phyloP scores from a whole-genome alignment of 169 alveolate genomes.

The Eimeria maxima region DNA sequence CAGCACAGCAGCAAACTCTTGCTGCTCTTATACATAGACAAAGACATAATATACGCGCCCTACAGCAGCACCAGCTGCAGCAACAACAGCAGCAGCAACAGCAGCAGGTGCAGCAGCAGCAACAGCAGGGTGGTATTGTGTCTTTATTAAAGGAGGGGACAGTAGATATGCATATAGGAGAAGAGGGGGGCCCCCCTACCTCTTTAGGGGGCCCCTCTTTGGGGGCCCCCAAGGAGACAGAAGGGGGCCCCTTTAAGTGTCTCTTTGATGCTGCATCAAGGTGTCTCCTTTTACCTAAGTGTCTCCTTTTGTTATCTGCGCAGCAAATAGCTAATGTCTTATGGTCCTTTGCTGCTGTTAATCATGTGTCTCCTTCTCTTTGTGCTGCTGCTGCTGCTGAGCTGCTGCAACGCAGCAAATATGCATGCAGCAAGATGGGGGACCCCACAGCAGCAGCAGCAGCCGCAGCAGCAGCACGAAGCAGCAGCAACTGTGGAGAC shows the following conservation, averaged over 20 bases:
- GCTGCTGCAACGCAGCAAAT: not conserved
- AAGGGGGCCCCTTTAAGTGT: not conserved
- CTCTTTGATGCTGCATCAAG: not conserved
- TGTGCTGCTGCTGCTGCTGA: conserved; percentile 28
- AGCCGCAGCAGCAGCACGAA: not conserved
- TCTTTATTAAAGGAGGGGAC: not conserved
- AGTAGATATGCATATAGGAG: not conserved
- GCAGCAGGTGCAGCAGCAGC: conserved; percentile 10
- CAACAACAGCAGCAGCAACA: conserved; percentile 38
- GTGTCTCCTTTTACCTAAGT: not conserved
- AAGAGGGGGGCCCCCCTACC: conserved; percentile 7
- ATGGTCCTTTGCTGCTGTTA: conserved; percentile 33
- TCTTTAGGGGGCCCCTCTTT: conserved; percentile 21
- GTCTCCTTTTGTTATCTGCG: not conserved
- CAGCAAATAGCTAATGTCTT: conserved; percentile 16
- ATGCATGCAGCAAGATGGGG: not conserved
- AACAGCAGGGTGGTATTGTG: not conserved
- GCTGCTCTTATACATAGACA: not conserved
- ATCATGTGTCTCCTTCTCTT: not conserved
- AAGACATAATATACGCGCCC: not conserved
- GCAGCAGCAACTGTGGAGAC: not conserved
- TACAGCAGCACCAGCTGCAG: conserved; percentile 37
- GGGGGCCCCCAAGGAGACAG: not conserved
- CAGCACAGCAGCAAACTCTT: not conserved
- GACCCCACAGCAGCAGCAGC: not conserved